Conservation (phyloP, 1,139 yeast species). For the Candida gigantensis region DNA sequence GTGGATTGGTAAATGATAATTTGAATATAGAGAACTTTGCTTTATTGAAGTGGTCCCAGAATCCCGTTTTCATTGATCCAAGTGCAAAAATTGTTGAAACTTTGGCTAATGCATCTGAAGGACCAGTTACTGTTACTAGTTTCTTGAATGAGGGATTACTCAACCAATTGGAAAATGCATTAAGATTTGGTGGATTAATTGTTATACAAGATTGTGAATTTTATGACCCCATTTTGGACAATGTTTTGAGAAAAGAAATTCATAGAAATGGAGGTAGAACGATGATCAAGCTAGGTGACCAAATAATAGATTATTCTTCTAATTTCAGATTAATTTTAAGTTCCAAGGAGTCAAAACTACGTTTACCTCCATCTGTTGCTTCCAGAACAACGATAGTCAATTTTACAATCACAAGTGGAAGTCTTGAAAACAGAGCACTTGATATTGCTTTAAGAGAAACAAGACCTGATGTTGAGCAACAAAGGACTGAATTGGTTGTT, state of each 20-base stretch:
- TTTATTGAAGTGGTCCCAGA: conserved; percentile 42
- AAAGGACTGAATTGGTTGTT: conserved; percentile 53
- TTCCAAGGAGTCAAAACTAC: conserved; percentile 57
- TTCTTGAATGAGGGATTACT: conserved; percentile 71
- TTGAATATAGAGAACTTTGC: conserved; percentile 69
- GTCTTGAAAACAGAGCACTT: conserved; percentile 64
- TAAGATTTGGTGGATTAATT: conserved; percentile 79
- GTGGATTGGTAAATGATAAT: conserved; percentile 58
- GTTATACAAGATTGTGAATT: conserved; percentile 78
- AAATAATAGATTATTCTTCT: conserved; percentile 66
- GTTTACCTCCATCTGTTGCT: conserved; percentile 54
- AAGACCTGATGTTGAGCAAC: conserved; percentile 67
- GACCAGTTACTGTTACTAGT: conserved; percentile 58
- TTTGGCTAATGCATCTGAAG: conserved; percentile 32
- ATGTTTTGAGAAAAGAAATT: conserved; percentile 62
- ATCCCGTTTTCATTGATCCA: conserved; percentile 76
- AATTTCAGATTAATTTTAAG: conserved; percentile 62
- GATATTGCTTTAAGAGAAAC: conserved; percentile 56
- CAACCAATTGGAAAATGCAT: conserved; percentile 73
- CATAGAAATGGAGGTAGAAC: conserved; percentile 70
- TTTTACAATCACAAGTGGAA: conserved; percentile 68
- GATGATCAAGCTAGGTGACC: conserved; percentile 60
- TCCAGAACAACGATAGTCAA: conserved; percentile 67
- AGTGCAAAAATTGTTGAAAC: conserved; percentile 48
- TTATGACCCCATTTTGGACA: conserved; percentile 71